These are phyloP conservation scores for Bodo saltans DNA, from an alignment of 78 protist species.

Conservation along the genomic window DNA sequence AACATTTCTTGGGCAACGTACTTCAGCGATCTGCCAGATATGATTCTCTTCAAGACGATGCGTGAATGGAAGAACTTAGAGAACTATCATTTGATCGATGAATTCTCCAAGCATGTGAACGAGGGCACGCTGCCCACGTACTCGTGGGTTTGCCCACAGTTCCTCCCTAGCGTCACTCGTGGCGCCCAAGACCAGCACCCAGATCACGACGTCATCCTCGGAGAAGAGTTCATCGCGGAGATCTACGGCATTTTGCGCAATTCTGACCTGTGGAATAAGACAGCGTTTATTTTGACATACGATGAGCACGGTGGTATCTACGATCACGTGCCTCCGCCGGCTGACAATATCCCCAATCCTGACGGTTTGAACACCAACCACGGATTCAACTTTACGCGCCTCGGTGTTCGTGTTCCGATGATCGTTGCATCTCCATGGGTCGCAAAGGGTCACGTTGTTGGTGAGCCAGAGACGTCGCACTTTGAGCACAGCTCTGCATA, in stretches of 20 bases:
- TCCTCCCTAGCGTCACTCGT: neutral
- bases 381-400: slow-evolving; percentile 14
- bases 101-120: neutral
- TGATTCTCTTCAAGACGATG: neutral
- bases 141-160: neutral
- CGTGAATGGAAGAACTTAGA: neutral
- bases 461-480: neutral
- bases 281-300: neutral
- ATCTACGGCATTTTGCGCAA: neutral
- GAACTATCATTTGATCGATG: neutral
- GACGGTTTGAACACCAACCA: slow-evolving; percentile 28
- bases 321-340: slow-evolving; percentile 41
- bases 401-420: slow-evolving; percentile 32
- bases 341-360: slow-evolving; percentile 6
- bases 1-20: slow-evolving; percentile 7
- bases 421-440: slow-evolving; percentile 6
- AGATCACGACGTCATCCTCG: neutral
- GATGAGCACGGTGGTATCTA: slow-evolving; percentile 23
- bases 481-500: slow-evolving; percentile 6
- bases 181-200: slow-evolving; percentile 7
- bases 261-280: neutral
- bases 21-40: neutral
- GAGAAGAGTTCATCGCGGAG: neutral
- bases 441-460: slow-evolving; percentile 8
- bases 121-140: neutral